Evolutionary conservation across 78 protist species (phyloP), one percentile per base, ranked within the genome.

Genomic region (Speleostelium caveatum): DNA sequence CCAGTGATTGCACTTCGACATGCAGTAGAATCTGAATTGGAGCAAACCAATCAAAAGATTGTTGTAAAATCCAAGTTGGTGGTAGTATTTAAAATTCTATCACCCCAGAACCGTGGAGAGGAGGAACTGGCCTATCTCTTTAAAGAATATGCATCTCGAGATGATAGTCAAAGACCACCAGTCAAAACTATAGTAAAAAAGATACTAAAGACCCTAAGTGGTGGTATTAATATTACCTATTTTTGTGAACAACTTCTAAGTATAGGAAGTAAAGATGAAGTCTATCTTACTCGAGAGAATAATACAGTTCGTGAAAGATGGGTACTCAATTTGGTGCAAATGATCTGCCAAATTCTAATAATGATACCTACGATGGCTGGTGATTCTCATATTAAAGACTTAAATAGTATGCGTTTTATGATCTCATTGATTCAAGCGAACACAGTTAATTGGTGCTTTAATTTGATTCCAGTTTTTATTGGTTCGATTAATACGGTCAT

Each of bases 1-100:
- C 67, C 91, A 35, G 79, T 65, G 0, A 60, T 83, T 22, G 91
- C 91, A 30, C 36, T 83, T 35, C 68, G 67, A 19, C 91, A 83
- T n/a, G 77, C 91, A 3, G 58, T 83, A 8, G 91, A 83, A 65
- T 30, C 59, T 1, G 91, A 83, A 32, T 63, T 83, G 45, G 91
- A 83, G 8, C 21, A 19, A 0, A 45, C 53, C 10, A 28, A 32
- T 45, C 59, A 41, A 51, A 72, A 72, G 63, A 36, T 51, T 19
- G 60, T 36, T 0, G n/a, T 14, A 10, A 83, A 83, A 59, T 83
- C 91, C 7, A 67, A 69, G 30, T 62, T 83, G 4, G 21, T 74
- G 4, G 60, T 42, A 5, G 69, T 83, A 0, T 83, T 69, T 39
- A 39, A 71, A 30, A 63, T 55, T 32, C 24, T 69, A 5, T n/a